Evolutionary conservation across 2,329 filamentous ascomycete species (phyloP).

Genomic region (Ophioceras dolichostomum): DNA sequence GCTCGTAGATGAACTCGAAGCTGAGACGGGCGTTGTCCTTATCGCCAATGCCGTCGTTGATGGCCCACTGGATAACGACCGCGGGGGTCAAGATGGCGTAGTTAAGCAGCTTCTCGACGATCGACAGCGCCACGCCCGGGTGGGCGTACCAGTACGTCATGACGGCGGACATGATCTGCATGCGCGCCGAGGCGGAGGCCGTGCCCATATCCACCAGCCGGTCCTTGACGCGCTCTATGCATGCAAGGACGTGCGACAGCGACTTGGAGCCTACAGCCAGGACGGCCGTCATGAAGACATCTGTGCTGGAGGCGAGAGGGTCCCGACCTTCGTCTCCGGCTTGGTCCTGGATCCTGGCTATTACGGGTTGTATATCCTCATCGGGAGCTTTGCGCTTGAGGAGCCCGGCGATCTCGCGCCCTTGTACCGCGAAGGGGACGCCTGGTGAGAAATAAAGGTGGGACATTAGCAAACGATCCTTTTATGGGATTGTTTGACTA

Average conservation of each 20-base stretch:
- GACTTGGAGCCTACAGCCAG: conserved; percentile 93
- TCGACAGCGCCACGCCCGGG: conserved; percentile 80
- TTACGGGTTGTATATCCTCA: conserved; percentile 71
- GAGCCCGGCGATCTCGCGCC: conserved; percentile 66
- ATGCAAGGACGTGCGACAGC: conserved; percentile 87
- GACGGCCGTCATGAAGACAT: conserved; percentile 87
- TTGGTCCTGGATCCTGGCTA: conserved; percentile 70
- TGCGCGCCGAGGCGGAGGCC: conserved; percentile 61
- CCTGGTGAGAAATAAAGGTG: too few relatives aligned
- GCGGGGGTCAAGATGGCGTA: conserved; percentile 86
- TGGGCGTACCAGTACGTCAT: conserved; percentile 91
- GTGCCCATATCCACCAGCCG: conserved; percentile 70
- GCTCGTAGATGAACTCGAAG: conserved; percentile 72
- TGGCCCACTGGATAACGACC: conserved; percentile 81
- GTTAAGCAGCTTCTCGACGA: conserved; percentile 93
- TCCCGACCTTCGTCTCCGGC: conserved; percentile 63
- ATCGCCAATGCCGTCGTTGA: conserved; percentile 42
- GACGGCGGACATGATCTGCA: conserved; percentile 82
- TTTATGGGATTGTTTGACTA: conserved; percentile 5
- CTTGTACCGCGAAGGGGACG: conserved; percentile 72
- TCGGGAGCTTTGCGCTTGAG: conserved; percentile 77
- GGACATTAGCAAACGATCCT: too few relatives aligned
- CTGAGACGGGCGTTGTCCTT: conserved; percentile 55
- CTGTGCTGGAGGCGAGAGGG: conserved; percentile 74
- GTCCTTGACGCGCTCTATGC: conserved; percentile 89